Conservation (phyloP, 345 rosid species). For the Moricandia arvensis region DNA sequence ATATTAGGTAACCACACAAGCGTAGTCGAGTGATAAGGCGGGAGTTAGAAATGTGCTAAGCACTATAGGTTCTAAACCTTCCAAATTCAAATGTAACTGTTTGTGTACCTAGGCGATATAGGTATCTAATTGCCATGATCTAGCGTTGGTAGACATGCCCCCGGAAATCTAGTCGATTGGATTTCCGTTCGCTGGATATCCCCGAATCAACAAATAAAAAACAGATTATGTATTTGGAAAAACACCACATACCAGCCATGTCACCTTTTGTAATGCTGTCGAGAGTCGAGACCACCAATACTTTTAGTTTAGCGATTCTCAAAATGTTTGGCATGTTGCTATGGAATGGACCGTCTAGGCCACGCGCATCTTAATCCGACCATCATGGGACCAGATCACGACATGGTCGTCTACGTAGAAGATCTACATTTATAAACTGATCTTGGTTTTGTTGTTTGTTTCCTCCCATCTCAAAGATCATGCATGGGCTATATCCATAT, state of each 20-base stretch:
- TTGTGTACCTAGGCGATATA: too few relatives aligned
- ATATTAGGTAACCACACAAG: too few relatives aligned
- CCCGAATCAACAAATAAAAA: too few relatives aligned
- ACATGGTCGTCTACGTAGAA: neutral
- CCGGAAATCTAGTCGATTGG: too few relatives aligned
- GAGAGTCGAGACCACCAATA: neutral
- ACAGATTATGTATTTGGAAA: neutral
- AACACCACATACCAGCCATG: neutral
- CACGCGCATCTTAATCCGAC: neutral
- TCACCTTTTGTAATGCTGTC: neutral
- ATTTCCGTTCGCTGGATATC: too few relatives aligned
- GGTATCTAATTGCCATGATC: too few relatives aligned
- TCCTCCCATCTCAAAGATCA: neutral
- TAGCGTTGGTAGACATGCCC: too few relatives aligned
- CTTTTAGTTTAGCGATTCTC: neutral
- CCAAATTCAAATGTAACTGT: too few relatives aligned
- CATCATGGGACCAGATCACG: neutral
- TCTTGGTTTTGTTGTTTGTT: neutral
- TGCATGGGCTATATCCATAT: neutral
- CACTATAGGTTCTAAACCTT: too few relatives aligned
- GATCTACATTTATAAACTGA: neutral
- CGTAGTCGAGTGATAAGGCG: too few relatives aligned
- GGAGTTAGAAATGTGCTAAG: too few relatives aligned
- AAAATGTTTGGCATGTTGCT: neutral
- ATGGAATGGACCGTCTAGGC: neutral